Evolutionary conservation across 139 green algal genomes (phyloP), one percentile per base, ranked within the genome.

Genomic region (Nannochloris sp.): DNA sequence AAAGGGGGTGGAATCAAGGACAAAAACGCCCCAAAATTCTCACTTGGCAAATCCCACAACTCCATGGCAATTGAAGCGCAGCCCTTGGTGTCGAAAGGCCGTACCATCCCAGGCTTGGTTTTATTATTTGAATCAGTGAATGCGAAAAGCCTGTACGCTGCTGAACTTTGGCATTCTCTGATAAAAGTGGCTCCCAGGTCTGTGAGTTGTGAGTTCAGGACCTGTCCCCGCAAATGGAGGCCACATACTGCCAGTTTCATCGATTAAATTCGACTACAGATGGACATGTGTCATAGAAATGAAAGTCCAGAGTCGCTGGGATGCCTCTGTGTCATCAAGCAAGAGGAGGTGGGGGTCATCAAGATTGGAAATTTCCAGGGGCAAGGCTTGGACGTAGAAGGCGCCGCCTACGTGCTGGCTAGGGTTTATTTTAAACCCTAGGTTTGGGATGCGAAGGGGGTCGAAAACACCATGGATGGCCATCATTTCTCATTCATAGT

Each of bases 41-140:
- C 71, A 1, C 80, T 74, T 10, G 83, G 83, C 62, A 89, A 49
- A 17, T 82, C 69, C 79, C 82, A 89, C 2, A 89, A 60, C 59
- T 89, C 83, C 29, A 89, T 59, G 3, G 83, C 67, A 37, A 89
- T 69, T 2, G 48, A 43, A 5, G 50, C 65, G 26, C 63, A 57
- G 45, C 66, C 58, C 20, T 56, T 58, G 2, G 28, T 55, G 16
- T 44, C 29, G 14, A 58, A 37, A 33, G 65, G 46, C 3, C 48
- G 28, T 2, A 77, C 23, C 70, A 77, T 77, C 37, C 70, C 70
- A 3, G 70, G 70, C 44, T 77, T 77, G 6, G 70, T 75, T 36
- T 70, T 74, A 23, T 65, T 65, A 5, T 30, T 17, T 2, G 58
- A 26, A 9, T 77, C 70, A 14, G 45, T 70, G n/a, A 77, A 70